Percentiles rank a stretch among this genome's conserved stretches.
Conservation (phyloP, 768 basidiomycete species). For the Lactarius indigo region DNA sequence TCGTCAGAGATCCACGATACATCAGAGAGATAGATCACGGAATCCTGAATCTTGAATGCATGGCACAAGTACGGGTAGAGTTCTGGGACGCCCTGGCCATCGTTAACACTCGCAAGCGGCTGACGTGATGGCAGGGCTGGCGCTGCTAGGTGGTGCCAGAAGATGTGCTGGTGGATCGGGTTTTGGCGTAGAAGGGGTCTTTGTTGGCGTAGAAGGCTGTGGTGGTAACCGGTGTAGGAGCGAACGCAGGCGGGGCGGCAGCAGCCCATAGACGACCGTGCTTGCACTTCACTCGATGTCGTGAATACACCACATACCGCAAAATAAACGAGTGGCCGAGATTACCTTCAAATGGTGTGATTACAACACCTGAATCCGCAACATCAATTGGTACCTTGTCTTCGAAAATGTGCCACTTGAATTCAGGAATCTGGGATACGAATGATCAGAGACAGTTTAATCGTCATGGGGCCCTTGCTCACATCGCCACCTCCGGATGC, state of each 20-base stretch:
- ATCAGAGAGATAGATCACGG: constrained; percentile 78
- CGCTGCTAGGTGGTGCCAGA: background rate
- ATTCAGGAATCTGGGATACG: constrained; percentile 63
- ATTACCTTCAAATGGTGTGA: constrained; percentile 65
- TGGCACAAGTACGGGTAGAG: constrained; percentile 62
- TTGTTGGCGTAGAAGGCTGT: constrained; percentile 33
- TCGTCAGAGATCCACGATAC: constrained; percentile 75
- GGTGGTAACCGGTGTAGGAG: constrained; percentile 39
- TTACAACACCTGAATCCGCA: constrained; percentile 53
- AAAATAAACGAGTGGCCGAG: constrained; percentile 22
- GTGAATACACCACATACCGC: background rate
- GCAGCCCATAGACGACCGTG: constrained; percentile 65
- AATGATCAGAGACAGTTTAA: constrained; percentile 2
- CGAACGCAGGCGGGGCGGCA: constrained; percentile 37
- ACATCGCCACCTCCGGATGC: constrained; percentile 82
- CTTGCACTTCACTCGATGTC: constrained; percentile 43
- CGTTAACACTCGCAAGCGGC: constrained; percentile 4
- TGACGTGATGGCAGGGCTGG: constrained; percentile 8
- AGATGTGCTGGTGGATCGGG: constrained; percentile 6
- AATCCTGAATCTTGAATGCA: constrained; percentile 65
- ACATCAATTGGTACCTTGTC: constrained; percentile 67
- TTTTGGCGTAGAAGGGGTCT: constrained; percentile 27
- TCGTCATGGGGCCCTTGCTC: constrained; percentile 25
- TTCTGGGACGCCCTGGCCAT: constrained; percentile 25
- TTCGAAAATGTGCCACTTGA: constrained; percentile 78